These are phyloP conservation scores for Medicago lupulina DNA, from an alignment of 306 rosid species.

Conservation along the genomic window DNA sequence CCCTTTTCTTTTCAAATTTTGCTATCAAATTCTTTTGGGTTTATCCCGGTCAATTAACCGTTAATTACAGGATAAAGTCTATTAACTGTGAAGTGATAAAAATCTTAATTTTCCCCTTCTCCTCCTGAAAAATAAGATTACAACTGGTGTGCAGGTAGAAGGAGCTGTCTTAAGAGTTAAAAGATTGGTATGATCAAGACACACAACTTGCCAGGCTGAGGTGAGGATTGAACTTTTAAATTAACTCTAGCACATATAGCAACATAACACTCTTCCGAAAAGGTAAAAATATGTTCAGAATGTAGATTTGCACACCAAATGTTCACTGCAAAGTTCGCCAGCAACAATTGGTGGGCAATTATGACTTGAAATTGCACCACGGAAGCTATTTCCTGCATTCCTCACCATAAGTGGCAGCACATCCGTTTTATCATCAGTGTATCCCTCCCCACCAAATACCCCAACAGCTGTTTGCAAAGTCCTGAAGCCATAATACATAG, in stretches of 20 bases:
- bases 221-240: constrained; percentile 26
- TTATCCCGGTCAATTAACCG: background rate
- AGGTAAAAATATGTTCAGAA: constrained; percentile 29
- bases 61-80: background rate
- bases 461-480: constrained; percentile 97
- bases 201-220: background rate
- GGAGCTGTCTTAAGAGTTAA: background rate
- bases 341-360: constrained; percentile 81
- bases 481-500: constrained; percentile 52
- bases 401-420: constrained; percentile 74
- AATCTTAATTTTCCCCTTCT: background rate
- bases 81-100: background rate
- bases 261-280: constrained; percentile 14
- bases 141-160: constrained; percentile 18
- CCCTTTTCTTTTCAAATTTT: background rate
- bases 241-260: constrained; percentile 25
- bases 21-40: constrained; percentile 2
- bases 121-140: constrained; percentile 7
- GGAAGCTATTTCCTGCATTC: constrained; percentile 77
- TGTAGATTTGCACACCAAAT: constrained; percentile 59
- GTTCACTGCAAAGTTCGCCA: constrained; percentile 92
- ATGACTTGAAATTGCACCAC: constrained; percentile 71
- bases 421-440: constrained; percentile 57
- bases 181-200: background rate
- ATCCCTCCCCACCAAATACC: constrained; percentile 78